Base-by-base conservation (phyloP, 2,329 filamentous ascomycete species). In the Cryphonectria naterciae region DNA sequence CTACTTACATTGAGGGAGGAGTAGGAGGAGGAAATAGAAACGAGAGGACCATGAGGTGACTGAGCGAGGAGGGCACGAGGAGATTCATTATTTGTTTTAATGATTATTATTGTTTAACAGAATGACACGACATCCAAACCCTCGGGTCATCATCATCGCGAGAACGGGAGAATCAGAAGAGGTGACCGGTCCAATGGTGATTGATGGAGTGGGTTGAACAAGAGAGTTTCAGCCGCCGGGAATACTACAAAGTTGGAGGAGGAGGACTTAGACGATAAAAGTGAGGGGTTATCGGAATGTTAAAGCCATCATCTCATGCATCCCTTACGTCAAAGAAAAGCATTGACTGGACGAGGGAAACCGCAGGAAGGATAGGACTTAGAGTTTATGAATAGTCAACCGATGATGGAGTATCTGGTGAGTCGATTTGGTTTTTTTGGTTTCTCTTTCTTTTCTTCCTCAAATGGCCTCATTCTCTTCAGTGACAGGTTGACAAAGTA, bases 131-230 rank as follows among this genome's bases (percentile, higher is more conserved):
- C 6, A 25, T 49, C 1, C 43, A 8, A 46, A 10, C 8, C n/a
- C 65, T 72, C 71, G 71, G 71, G 62, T 43, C 6, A 72, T 67
- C 68, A 70, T 70, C 68, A 41, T 65, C 32, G 65, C 71, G 71
- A 72, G 54, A 15, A 32, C 35, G 32, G 43, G 52, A 41, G 32
- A 61, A 37, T 10, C 39, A 25, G 2, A 19, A 49, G 67, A 63
- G 58, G 13, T 25, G 66, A 43, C 62, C 67, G 54, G 43, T 49
- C 67, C 62, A 71, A 69, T 67, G 39, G 62, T 54, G 62, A 22
- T 41, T 43, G 52, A 35, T 41, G 46, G 61, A 7, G 43, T 39
- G n/a, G 46, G 19, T 49, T 49, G 46, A n/a, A 49, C 46, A 25
- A 11, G 11, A 46, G 32, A n/a, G 19, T 39, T 41, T 8, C 52